Evolutionary conservation across 2,329 filamentous ascomycete genomes (phyloP).

Genomic region (Penicillium sp.): DNA sequence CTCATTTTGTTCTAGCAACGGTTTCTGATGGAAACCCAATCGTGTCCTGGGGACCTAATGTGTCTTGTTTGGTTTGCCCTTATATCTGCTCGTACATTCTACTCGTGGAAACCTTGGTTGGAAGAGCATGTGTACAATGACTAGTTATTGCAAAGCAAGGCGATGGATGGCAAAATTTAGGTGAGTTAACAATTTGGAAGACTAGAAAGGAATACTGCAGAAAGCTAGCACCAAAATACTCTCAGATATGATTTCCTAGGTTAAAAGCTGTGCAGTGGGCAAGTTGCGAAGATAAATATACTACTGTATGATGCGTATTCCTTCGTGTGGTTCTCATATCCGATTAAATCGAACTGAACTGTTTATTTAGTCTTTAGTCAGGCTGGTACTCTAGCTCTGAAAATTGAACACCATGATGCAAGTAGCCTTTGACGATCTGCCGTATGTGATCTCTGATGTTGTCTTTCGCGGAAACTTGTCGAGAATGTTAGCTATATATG

Average conservation of each 20-base stretch:
- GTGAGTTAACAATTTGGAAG: no score
- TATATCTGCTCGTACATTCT: conserved; percentile 19
- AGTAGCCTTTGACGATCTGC: conserved; percentile 13
- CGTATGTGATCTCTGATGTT: conserved; percentile 15
- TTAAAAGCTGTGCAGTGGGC: no score
- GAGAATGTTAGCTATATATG: conserved; percentile 5
- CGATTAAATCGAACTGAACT: background rate
- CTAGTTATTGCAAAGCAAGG: background rate
- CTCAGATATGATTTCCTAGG: no score
- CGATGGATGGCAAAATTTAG: background rate
- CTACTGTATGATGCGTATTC: background rate
- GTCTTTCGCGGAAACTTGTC: conserved; percentile 17
- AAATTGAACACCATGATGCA: conserved; percentile 18
- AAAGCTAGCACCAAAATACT: no score
- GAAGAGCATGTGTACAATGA: background rate
- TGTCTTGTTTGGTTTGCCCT: conserved; percentile 19
- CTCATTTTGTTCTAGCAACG: conserved; percentile 12
- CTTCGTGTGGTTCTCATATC: background rate
- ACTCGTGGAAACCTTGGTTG: background rate
- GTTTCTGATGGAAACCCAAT: conserved; percentile 16
- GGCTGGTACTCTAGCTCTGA: conserved; percentile 24
- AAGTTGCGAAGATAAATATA: no score
- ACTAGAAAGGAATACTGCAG: no score
- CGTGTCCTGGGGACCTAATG: conserved; percentile 12
- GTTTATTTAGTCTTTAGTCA: background rate